Percentiles rank a stretch among this genome's conserved stretches.
phyloP scores from a whole-genome alignment of 768 basidiomycete genomes.

The Mycena pura region DNA sequence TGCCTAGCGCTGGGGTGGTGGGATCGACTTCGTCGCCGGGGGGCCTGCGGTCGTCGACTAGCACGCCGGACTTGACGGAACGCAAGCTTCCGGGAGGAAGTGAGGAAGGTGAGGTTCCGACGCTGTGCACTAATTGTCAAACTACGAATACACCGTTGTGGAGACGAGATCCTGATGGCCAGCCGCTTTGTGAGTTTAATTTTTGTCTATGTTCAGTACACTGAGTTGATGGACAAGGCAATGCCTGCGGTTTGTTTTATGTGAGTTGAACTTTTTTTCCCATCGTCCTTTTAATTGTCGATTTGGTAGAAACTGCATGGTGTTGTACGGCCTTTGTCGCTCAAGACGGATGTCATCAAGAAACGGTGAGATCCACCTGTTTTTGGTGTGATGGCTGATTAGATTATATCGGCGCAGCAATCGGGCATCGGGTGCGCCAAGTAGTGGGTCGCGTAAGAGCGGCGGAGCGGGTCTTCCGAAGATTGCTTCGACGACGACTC shows the following conservation, averaged over 20 bases:
- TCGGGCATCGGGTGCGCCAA: constrained; percentile 79
- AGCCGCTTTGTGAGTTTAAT: constrained; percentile 77
- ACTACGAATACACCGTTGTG: constrained; percentile 95
- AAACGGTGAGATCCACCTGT: constrained; percentile 66
- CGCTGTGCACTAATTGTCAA: constrained; percentile 92
- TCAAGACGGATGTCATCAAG: constrained; percentile 98
- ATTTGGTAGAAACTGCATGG: constrained; percentile 90
- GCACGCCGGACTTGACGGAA: constrained; percentile 68
- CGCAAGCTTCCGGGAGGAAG: constrained; percentile 46
- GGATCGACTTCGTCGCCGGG: constrained; percentile 33
- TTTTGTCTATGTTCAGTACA: too few species aligned
- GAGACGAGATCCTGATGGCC: constrained; percentile 92
- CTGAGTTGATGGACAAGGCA: constrained; percentile 54
- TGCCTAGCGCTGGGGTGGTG: constrained; percentile 31
- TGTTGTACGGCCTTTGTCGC: constrained; percentile 89
- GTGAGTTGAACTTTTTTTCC: constrained; percentile 55
- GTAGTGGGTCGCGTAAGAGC: constrained; percentile 67
- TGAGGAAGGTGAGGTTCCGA: constrained; percentile 79
- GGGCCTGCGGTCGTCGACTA: constrained; percentile 62
- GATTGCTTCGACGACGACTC: constrained; percentile 73
- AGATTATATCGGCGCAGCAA: constrained; percentile 54
- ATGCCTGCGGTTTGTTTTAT: constrained; percentile 93
- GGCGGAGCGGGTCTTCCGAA: constrained; percentile 68
- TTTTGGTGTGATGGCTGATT: constrained; percentile 1
- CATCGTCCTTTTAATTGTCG: constrained; percentile 10